These are phyloP conservation scores for Tolypocladium album DNA, from an alignment of 2,329 filamentous ascomycete species.

Conservation along the genomic window DNA sequence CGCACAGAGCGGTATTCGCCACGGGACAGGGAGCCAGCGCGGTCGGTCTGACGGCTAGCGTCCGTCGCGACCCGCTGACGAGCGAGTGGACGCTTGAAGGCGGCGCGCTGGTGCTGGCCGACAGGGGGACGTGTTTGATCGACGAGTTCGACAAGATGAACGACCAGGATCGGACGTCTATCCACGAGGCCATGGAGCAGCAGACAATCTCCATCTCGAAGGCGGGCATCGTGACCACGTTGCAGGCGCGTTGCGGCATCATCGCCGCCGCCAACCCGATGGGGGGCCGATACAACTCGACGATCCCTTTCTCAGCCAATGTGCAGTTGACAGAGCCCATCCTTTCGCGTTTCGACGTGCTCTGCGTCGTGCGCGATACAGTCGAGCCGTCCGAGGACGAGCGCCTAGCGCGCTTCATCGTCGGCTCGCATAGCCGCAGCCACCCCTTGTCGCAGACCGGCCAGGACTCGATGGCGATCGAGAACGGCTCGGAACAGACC, in stretches of 20 bases:
- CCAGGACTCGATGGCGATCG: conserved; percentile 50
- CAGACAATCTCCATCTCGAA: conserved; percentile 99
- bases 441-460: conserved; percentile 54
- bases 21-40: conserved; percentile 95
- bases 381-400: conserved; percentile 91
- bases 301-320: conserved; percentile 90
- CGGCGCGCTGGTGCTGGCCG: conserved; percentile 86
- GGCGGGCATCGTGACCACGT: conserved; percentile 92
- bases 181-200: conserved; percentile 99
- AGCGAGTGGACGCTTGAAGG: conserved; percentile 97
- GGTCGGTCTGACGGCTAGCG: conserved; percentile 93
- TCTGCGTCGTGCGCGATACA: conserved; percentile 91
- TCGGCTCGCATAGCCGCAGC: conserved; percentile 84
- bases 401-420: conserved; percentile 85
- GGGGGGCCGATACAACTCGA: conserved; percentile 92
- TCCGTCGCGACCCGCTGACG: conserved; percentile 88
- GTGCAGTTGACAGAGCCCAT: conserved; percentile 97
- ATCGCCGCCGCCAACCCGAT: conserved; percentile 96
- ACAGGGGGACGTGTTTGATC: conserved; percentile 89
- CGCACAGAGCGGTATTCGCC: conserved; percentile 91
- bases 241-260: conserved; percentile 92
- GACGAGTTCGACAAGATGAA: conserved; percentile 99
- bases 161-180: conserved; percentile 93
- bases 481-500: conserved; percentile 38
- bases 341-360: conserved; percentile 92